Evolutionary conservation across 305 asterid genomes (phyloP).

Genomic region (Stenogyne calaminthoides): DNA sequence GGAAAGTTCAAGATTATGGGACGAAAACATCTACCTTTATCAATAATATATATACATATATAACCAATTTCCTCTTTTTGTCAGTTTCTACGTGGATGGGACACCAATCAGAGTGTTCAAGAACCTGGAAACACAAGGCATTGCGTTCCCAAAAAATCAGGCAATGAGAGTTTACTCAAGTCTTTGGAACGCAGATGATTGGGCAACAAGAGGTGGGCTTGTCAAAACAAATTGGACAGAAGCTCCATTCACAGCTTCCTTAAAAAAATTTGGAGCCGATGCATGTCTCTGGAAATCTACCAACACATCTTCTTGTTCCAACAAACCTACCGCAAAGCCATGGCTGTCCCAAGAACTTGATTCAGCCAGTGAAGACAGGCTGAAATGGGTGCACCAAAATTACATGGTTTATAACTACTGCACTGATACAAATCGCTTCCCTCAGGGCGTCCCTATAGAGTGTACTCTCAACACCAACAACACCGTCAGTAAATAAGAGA

Average conservation of each 20-base stretch:
- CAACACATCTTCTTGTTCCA: conserved; percentile 23
- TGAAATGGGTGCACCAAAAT: conserved; percentile 49
- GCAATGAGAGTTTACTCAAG: conserved; percentile 57
- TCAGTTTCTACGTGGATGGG: conserved; percentile 50
- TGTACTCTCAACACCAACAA: conserved; percentile 31
- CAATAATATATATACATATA: too few relatives aligned
- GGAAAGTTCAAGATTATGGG: too few relatives aligned
- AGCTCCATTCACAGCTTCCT: conserved; percentile 50
- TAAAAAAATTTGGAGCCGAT: conserved; percentile 31
- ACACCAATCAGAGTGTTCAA: conserved; percentile 48
- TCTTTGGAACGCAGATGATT: conserved; percentile 54
- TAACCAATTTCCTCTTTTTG: neutral
- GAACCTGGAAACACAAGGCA: conserved; percentile 35
- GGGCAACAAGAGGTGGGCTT: conserved; percentile 56
- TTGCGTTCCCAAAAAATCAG: conserved; percentile 44
- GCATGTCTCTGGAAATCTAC: conserved; percentile 39
- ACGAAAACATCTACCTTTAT: neutral
- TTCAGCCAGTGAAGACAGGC: conserved; percentile 28
- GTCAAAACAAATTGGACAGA: conserved; percentile 50
- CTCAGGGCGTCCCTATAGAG: conserved; percentile 50
- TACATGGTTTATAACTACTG: conserved; percentile 63
- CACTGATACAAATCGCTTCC: conserved; percentile 47
- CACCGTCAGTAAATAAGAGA: neutral
- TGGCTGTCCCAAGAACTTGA: conserved; percentile 38
- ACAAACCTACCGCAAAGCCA: conserved; percentile 19